These are phyloP conservation scores for Arabidopsis arenosa DNA, from an alignment of 345 rosid genomes.

Conservation along the genomic window DNA sequence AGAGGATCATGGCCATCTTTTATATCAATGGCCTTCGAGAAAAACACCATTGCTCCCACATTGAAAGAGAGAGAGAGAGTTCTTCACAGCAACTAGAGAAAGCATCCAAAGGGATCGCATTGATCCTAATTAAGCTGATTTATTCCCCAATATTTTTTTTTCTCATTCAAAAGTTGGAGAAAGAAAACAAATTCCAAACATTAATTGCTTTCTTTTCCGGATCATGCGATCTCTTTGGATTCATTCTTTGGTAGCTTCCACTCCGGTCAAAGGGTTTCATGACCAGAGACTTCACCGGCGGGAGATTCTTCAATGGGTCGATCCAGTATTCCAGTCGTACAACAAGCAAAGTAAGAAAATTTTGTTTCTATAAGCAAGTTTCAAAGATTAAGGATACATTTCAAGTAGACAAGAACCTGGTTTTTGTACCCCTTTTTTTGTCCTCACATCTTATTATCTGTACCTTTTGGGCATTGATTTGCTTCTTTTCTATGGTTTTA, in stretches of 20 bases:
- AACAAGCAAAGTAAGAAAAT: neutral
- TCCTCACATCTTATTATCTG: neutral
- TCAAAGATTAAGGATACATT: slow-evolving; percentile 31
- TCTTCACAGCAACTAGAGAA: slow-evolving; percentile 72
- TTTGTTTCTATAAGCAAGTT: slow-evolving; percentile 38
- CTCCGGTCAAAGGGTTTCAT: slow-evolving; percentile 16
- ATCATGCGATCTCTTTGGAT: slow-evolving; percentile 97
- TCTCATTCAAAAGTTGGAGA: slow-evolving; percentile 7
- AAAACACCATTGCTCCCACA: slow-evolving; percentile 50
- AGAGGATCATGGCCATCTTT: slow-evolving; percentile 52
- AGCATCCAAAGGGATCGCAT: slow-evolving; percentile 99
- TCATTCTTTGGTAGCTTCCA: slow-evolving; percentile 73
- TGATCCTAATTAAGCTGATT: slow-evolving; percentile 66
- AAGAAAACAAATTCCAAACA: neutral
- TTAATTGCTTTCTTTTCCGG: slow-evolving; percentile 48
- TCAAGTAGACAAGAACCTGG: slow-evolving; percentile 9
- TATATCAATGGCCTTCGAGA: slow-evolving; percentile 49
- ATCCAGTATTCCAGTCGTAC: neutral
- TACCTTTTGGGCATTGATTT: slow-evolving; percentile 1
- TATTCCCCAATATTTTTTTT: slow-evolving; percentile 14
- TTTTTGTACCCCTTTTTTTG: neutral
- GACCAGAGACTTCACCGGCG: slow-evolving; percentile 24
- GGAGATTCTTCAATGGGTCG: slow-evolving; percentile 32
- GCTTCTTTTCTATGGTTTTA: neutral
- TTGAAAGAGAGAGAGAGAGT: slow-evolving; percentile 33